Evolutionary conservation across 441 rosid species (phyloP), one percentile per base, ranked within the genome.

Genomic region (Eutrema salsugineum): DNA sequence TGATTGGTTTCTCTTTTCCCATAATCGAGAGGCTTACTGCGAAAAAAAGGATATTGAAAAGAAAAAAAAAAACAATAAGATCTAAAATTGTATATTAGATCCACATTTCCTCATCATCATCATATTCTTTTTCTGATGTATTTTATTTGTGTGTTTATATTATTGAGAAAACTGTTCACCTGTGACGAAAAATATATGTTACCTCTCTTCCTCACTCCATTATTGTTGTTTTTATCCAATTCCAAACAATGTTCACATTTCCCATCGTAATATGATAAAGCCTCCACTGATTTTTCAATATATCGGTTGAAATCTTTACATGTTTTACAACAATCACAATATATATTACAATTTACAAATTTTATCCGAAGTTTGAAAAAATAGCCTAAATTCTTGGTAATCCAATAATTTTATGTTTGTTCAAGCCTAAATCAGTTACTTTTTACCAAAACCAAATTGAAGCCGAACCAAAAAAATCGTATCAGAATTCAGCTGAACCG

Each of bases 1-100:
- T 67, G 63, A 67, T 40, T 42, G 71, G 39, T 51, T 66, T 54
- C 24, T 54, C 30, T 17, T n/a, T 40, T 54, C 30, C 51, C 12
- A 39, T 14, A 39, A 53, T 53, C 39, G 50, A 66, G 61, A 66
- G 28, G 28, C 30, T 1, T 43, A 15, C 51, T 66, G 70, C 28
- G 27, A 24, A 38, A 38, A 24, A 38, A 38, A 2, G 35, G 15
- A 20, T 20, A 14, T n/a, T 48, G n/a, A 22, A 64, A 33, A 48
- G n/a, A 1, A 8, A 8, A 6, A 48, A 3, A 19, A 48, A 4
- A n/a, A 11, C 20, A 30, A 50, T 24, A 54, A 1, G 17, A 20
- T 32, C 12, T 54, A 30, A 50, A 22, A 22, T 22, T 22, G n/a
- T 22, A 22, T 22, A 54, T 54, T n/a, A 63, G 22, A 36, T n/a